A percentile compares a stretch with the other conserved stretches of the same genome.
These are phyloP conservation scores for Pseudozyma flocculosa DNA, from an alignment of 1,284 basidiomycete genomes.

Conservation along the genomic window DNA sequence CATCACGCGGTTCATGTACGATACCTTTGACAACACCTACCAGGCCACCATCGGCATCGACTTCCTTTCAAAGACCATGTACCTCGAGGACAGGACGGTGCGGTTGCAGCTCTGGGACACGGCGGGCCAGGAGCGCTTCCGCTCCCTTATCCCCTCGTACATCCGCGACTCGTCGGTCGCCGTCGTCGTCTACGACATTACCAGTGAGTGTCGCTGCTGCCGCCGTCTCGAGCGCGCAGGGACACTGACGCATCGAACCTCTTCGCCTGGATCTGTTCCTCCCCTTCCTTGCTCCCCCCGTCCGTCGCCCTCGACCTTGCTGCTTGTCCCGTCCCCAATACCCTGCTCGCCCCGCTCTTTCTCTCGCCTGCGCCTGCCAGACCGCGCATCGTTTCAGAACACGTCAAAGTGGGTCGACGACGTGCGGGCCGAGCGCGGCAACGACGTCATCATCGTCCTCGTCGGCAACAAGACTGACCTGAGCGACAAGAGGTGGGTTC, in stretches of 20 bases:
- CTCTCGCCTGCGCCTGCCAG: constrained; percentile 53
- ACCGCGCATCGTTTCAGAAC: constrained; percentile 92
- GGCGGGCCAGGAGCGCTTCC: constrained; percentile 94
- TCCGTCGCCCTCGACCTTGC: too few relatives aligned
- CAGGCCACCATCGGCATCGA: constrained; percentile 99
- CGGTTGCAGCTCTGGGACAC: constrained; percentile 94
- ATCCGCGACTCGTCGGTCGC: constrained; percentile 98
- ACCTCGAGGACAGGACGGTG: constrained; percentile 96
- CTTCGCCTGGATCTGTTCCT: too few relatives aligned
- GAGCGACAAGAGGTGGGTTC: constrained; percentile 51
- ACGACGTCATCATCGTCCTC: constrained; percentile 96
- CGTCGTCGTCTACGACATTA: constrained; percentile 98
- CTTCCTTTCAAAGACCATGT: constrained; percentile 99
- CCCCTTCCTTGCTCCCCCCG: too few relatives aligned
- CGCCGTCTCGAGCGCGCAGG: too few relatives aligned
- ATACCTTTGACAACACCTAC: constrained; percentile 99
- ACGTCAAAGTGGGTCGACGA: constrained; percentile 99
- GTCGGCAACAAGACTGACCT: constrained; percentile 98
- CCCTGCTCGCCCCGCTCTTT: not conserved
- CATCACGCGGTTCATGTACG: constrained; percentile 95
- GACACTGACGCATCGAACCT: too few relatives aligned
- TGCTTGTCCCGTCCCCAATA: too few relatives aligned
- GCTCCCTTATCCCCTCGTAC: constrained; percentile 96
- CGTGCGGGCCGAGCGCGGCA: constrained; percentile 92
- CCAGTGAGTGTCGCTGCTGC: constrained; percentile 72